These are phyloP conservation scores for Eimeria sp. DNA, from an alignment of 169 alveolate genomes.

Conservation along the genomic window DNA sequence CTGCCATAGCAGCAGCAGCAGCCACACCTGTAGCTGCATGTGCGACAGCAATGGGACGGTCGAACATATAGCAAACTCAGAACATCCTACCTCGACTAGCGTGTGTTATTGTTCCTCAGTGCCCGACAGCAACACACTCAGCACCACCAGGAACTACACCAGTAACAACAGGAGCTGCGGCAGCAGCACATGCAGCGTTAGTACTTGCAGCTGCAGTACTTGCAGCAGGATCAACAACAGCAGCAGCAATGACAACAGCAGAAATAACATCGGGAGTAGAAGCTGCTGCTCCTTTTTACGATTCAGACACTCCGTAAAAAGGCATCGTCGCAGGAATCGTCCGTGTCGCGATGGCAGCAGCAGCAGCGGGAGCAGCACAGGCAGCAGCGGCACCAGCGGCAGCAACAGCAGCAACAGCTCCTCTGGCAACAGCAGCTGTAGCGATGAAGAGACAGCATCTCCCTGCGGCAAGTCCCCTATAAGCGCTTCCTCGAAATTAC, in stretches of 20 bases:
- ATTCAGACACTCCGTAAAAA: too few relatives aligned
- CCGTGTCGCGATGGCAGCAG: not conserved
- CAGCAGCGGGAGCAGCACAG: not conserved
- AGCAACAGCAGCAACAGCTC: not conserved
- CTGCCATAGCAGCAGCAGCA: conserved; percentile 15
- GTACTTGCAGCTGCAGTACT: not conserved
- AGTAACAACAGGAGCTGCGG: not conserved
- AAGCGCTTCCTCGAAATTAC: not conserved
- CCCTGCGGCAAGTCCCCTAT: not conserved
- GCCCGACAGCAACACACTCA: not conserved
- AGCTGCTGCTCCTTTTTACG: not conserved
- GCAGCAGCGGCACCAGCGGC: too few relatives aligned
- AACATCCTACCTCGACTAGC: not conserved
- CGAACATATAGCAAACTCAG: not conserved
- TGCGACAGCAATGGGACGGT: not conserved
- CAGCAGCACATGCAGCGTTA: conserved; percentile 19
- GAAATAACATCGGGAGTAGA: not conserved
- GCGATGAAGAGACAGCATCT: not conserved
- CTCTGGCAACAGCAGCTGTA: not conserved
- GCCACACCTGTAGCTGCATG: not conserved
- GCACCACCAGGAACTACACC: not conserved
- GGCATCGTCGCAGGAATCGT: not conserved
- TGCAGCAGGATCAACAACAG: not conserved
- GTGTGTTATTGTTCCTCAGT: not conserved
- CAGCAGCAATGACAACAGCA: conserved; percentile 27